Evolutionary conservation across 495 filamentous ascomycete genomes (phyloP), one percentile per base, ranked within the genome.

Genomic region (Sabuloglossum arenarium): DNA sequence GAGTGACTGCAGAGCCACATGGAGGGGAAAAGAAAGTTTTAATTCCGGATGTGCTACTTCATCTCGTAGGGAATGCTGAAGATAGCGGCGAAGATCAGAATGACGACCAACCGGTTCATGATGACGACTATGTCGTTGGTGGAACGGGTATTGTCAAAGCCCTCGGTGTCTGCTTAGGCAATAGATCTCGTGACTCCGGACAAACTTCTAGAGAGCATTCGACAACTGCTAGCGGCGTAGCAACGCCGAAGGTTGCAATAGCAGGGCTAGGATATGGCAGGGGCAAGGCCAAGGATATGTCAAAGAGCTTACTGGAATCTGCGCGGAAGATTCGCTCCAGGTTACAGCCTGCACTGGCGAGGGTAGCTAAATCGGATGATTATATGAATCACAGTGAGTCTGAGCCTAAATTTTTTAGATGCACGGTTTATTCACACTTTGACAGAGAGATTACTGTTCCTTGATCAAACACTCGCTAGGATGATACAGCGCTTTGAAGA

Each of bases 401-500:
- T 58, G n/a, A 55, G 23, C 12, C 45, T 54, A 23, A 5, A 47
- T 10, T 51, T 50, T 45, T 2, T 23, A 1, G 29, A 32, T n/a
- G 3, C 45, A 14, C 46, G 52, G 3, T 49, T 31, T 54, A 9
- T 3, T 12, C 29, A 28, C 32, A 21, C 42, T 29, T 55, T 24
- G 54, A 23, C 56, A 88, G 84, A 80, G 43, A 85, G 85, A 58
- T 79, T 98, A 25, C 75, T 86, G 50, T 95, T 94, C 74, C 77
- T 98, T 29, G 89, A 95, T 62, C 74, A 84, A 53, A 97, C 91
- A 1, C 76, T 98, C 6, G 77, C 85, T 59, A 79, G 79, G 59
- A 94, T 98, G 70, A 95, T 97, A 64, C 78, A 84, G 63, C 85
- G 91, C 21, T 98, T 98, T 59, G 91, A 97, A 64, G 81, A 90